Base-by-base conservation (phyloP, 2,329 filamentous ascomycete genomes). In the Hymenoscyphus repandus region DNA sequence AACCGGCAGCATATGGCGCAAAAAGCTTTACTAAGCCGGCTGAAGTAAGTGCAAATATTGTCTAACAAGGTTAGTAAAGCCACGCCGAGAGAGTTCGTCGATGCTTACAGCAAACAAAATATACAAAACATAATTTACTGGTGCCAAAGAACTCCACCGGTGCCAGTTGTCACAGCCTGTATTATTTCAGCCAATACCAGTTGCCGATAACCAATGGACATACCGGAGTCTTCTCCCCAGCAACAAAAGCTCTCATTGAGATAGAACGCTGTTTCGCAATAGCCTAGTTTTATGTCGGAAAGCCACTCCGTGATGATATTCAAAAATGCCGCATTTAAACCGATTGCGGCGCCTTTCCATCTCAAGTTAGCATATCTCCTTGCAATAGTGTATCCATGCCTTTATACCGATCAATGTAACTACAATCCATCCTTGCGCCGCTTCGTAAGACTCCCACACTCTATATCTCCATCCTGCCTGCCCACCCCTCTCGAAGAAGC, bases 251-350 rank as follows among this genome's bases (percentile, higher is more conserved):
- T 86, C 75, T 97, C 90, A 69, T 99, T 99, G 51, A 99, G 77
- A 67, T 99, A 99, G 69, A 97, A 99, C 2, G 85, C 92, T 7
- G 91, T 96, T 11, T 84, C 87, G 75, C 93, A 99, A 70, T 96
- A 85, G n/a, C 93, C 93, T 64, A 92, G 75, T 74, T 97, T 99
- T 67, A 96, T 85, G 70, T 99, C 93, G 33, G 89, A 87, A 55
- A 99, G 74, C 92, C 93, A 99, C 70, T 99, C 93, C 9, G 92
- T 97, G 39, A 95, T 81, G 59, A 99, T 97, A 66, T 95, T 97
- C 53, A 99, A 73, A 52, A 96, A 83, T 0, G 90, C 93, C 13
- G 93, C 92, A 66, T 96, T 97, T 55, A 97, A 66, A 1, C 93
- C 93, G 66, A 99, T 97, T 18, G 88, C 87, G n/a, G 83, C 82